phyloP scores from a whole-genome alignment of 805 yeast genomes.

The Metschnikowia noctiluminum region DNA sequence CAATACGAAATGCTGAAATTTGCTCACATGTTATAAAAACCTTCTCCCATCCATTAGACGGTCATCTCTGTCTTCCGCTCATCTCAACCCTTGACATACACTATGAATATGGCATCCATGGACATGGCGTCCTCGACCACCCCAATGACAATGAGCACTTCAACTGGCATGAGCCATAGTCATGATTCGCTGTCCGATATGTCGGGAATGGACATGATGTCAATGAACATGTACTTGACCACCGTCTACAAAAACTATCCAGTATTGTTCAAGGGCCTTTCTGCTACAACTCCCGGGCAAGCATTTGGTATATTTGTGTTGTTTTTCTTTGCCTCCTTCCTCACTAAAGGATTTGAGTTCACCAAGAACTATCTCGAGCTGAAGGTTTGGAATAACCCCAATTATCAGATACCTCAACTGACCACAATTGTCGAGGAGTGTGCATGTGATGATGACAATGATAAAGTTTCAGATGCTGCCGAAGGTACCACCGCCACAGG shows the following conservation, averaged over 20 bases:
- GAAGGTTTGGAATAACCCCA: constrained; percentile 52
- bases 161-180: constrained; percentile 5
- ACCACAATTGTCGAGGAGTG: constrained; percentile 19
- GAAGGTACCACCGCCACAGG: constrained; percentile 8
- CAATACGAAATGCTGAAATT: background rate
- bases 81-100: background rate
- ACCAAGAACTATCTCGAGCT: constrained; percentile 63
- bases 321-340: constrained; percentile 55
- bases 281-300: constrained; percentile 52
- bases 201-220: constrained; percentile 23
- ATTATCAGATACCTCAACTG: constrained; percentile 17
- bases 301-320: constrained; percentile 74
- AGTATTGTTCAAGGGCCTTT: constrained; percentile 54
- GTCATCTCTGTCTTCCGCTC: background rate
- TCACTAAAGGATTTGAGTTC: constrained; percentile 58
- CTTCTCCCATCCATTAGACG: background rate
- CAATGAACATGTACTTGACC: constrained; percentile 60
- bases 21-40: constrained; percentile 5
- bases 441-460: constrained; percentile 17
- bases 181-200: constrained; percentile 3
- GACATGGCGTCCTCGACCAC: constrained; percentile 1
- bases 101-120: constrained; percentile 1
- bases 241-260: constrained; percentile 52
- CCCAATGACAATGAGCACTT: constrained; percentile 17
- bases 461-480: constrained; percentile 3